A percentile compares a stretch with the other conserved stretches of the same genome.
These are phyloP conservation scores for Suhomyces yuchorum DNA, from an alignment of 1,139 yeast genomes.

Conservation along the genomic window DNA sequence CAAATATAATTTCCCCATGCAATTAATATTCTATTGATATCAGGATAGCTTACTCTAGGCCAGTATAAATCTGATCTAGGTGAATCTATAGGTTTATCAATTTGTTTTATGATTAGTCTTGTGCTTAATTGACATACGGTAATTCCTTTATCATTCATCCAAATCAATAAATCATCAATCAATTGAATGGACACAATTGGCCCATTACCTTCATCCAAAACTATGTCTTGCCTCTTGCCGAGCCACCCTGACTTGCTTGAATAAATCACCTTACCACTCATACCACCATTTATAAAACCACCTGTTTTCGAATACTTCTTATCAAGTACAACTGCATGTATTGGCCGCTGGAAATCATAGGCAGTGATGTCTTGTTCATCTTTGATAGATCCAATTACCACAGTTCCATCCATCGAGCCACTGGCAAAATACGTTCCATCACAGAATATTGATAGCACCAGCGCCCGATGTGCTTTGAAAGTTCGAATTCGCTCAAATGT, in stretches of 20 bases:
- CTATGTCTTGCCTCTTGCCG: slow-evolving; percentile 72
- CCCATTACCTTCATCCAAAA: slow-evolving; percentile 63
- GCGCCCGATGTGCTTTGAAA: slow-evolving; percentile 82
- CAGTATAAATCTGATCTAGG: slow-evolving; percentile 82
- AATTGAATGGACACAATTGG: slow-evolving; percentile 69
- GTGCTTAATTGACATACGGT: slow-evolving; percentile 55
- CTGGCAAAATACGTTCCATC: slow-evolving; percentile 80
- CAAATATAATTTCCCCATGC: slow-evolving; percentile 88
- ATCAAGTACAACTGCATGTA: slow-evolving; percentile 83
- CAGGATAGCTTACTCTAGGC: slow-evolving; percentile 75
- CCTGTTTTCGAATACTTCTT: slow-evolving; percentile 61
- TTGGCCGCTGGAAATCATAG: slow-evolving; percentile 83
- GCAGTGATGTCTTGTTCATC: slow-evolving; percentile 70
- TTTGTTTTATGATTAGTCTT: slow-evolving; percentile 46
- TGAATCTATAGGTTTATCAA: slow-evolving; percentile 59
- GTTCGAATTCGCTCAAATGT: slow-evolving; percentile 65
- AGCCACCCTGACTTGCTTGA: slow-evolving; percentile 80
- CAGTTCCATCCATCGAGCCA: slow-evolving; percentile 92
- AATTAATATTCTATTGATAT: slow-evolving; percentile 65
- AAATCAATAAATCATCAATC: slow-evolving; percentile 65
- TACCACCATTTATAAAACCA: slow-evolving; percentile 84
- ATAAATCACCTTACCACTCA: slow-evolving; percentile 77
- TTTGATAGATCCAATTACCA: slow-evolving; percentile 70
- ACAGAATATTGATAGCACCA: slow-evolving; percentile 68
- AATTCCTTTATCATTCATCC: slow-evolving; percentile 88